Percentiles rank a stretch among this genome's conserved stretches.
Conservation (phyloP, 257 asterid species). For the Plantago elongata region DNA sequence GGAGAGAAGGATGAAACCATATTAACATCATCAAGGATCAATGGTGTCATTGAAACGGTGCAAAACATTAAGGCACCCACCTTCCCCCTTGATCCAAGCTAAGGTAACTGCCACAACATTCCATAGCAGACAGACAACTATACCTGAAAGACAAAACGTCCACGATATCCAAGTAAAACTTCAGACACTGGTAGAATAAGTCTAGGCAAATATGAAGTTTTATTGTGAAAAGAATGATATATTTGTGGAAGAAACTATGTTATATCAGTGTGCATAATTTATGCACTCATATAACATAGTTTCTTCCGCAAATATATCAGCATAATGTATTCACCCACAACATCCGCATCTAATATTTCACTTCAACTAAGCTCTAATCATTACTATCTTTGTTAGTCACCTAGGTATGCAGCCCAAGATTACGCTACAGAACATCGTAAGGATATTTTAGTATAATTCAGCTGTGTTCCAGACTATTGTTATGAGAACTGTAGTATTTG, state of each 20-base stretch:
- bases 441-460: background rate
- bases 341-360: no score
- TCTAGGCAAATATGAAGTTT: no score
- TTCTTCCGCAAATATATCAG: no score
- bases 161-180: conserved; percentile 19
- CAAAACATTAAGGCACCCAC: conserved; percentile 32
- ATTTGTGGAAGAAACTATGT: no score
- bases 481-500: background rate
- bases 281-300: no score
- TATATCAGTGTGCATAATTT: no score
- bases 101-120: conserved; percentile 61
- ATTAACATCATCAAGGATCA: conserved; percentile 16
- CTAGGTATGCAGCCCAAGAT: no score
- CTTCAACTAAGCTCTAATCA: no score
- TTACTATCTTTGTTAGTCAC: no score
- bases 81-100: conserved; percentile 84
- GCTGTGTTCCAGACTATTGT: background rate
- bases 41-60: conserved; percentile 2
- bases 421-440: conserved; percentile 19
- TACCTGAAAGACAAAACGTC: conserved; percentile 44
- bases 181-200: background rate
- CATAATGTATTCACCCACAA: no score
- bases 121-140: conserved; percentile 63
- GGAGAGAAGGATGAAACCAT: conserved; percentile 10
- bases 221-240: no score